Base-by-base conservation (phyloP, 768 basidiomycete genomes). In the Hydnum rufescens region DNA sequence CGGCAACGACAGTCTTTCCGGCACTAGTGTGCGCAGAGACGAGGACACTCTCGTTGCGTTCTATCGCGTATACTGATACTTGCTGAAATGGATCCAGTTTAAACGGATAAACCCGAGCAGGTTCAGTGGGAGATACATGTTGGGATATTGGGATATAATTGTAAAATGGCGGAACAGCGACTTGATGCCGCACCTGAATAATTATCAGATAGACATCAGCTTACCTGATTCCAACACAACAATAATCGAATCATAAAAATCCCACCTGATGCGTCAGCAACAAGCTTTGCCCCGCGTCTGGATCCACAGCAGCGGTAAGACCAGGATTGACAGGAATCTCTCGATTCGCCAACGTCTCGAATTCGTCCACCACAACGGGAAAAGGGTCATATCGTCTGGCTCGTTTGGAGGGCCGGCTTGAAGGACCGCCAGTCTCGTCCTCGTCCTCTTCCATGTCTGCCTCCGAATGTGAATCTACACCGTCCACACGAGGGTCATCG, bases 1-100 rank as follows among this genome's bases (percentile, higher is more conserved):
- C 95, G 44, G 95, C 95, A 55, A 99, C 95, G 57, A 97, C 95
- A 2, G 95, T 99, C 69, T 99, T 99, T 61, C 95, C 95, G 32
- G 95, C 95, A 66, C 87, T 92, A 3, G 95, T 99, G 69, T 99
- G 95, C 0, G 95, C 95, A 23, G 93, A 96, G 16, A 99, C 95
- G 49, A 99, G 72, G 3, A 97, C 93, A 60, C 85, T 89, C 69
- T 99, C 95, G 63, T 95, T 93, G 34, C 95, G 75, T 64, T 99
- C 89, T 49, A 99, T 97, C 34, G 89, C 90, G 57, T 85, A 75
- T 4, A 97, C 78, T 2, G 93, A 90, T 43, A 97, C 89, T 62
- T 80, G 75, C 61, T 97, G 95, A 69, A 99, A 99, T 18, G 95
- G 93, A 67, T 99, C 95, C 50, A 99, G 74, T 44, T 79, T 82